phyloP scores from a whole-genome alignment of 1,284 basidiomycete species.

The Moesziomyces parantarcticus region DNA sequence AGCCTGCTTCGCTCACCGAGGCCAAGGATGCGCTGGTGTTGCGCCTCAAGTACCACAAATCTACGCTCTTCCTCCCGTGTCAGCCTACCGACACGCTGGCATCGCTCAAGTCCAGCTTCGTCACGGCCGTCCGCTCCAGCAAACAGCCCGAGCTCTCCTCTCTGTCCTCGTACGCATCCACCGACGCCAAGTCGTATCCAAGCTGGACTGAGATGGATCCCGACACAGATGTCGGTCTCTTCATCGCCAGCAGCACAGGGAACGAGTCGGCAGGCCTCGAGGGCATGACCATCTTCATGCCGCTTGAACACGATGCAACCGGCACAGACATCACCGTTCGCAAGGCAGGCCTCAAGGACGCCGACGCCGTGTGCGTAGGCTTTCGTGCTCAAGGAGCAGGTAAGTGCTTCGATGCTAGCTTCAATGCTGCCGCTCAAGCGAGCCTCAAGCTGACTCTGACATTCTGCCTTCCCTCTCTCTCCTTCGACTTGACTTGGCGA shows the following conservation, averaged over 20 bases:
- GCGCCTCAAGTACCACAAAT: conserved; percentile 47
- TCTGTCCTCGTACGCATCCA: conserved; percentile 15
- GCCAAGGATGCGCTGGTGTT: conserved; percentile 41
- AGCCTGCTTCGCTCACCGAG: conserved; percentile 30
- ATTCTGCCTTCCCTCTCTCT: background rate
- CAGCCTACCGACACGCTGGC: conserved; percentile 23
- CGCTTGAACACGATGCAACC: conserved; percentile 28
- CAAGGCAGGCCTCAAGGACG: conserved; percentile 45
- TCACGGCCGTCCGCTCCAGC: conserved; percentile 23
- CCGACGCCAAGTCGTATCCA: conserved; percentile 35
- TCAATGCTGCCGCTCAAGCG: background rate
- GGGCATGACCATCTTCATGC: conserved; percentile 42
- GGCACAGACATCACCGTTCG: conserved; percentile 23
- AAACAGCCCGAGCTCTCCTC: conserved; percentile 31
- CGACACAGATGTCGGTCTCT: conserved; percentile 35
- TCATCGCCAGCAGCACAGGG: conserved; percentile 29
- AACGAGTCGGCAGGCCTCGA: conserved; percentile 13
- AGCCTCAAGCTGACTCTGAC: background rate
- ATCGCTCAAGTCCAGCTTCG: conserved; percentile 30
- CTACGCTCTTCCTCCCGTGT: conserved; percentile 40
- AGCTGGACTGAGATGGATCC: conserved; percentile 31
- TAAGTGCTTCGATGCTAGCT: conserved; percentile 6
- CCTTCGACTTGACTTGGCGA: background rate
- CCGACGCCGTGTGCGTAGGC: conserved; percentile 39
- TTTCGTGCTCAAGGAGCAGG: conserved; percentile 37